These are phyloP conservation scores for Termitomyces sp. DNA, from an alignment of 1,284 basidiomycete genomes.

Conservation along the genomic window DNA sequence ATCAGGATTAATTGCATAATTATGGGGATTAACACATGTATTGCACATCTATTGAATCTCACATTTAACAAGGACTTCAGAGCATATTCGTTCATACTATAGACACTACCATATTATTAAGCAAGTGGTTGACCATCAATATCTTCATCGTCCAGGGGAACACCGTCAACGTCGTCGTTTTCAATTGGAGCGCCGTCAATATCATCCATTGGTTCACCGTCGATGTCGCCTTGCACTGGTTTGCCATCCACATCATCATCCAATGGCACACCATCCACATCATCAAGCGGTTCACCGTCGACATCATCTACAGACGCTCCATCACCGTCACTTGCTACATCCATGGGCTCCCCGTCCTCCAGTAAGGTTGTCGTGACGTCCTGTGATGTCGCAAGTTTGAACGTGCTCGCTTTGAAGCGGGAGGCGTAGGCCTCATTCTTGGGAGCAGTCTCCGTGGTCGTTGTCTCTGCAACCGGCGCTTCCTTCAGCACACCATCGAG, in stretches of 20 bases:
- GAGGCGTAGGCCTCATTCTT: conserved; percentile 39
- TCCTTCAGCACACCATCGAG: conserved; percentile 57
- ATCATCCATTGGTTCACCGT: conserved; percentile 32
- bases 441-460: conserved; percentile 26
- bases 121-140: conserved; percentile 14
- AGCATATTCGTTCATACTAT: background rate
- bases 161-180: conserved; percentile 7
- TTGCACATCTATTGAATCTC: conserved; percentile 2
- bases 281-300: conserved; percentile 45
- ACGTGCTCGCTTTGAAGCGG: conserved; percentile 75
- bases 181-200: conserved; percentile 22
- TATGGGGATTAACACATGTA: conserved; percentile 1
- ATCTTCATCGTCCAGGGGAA: conserved; percentile 20
- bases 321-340: conserved; percentile 36
- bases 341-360: conserved; percentile 41
- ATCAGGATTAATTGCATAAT: conserved; percentile 24
- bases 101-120: background rate
- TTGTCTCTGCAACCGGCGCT: conserved; percentile 24
- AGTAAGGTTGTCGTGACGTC: conserved; percentile 23
- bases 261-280: conserved; percentile 36
- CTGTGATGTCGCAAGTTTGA: conserved; percentile 53
- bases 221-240: conserved; percentile 41
- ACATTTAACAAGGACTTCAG: background rate
- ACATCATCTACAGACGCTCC: conserved; percentile 35
- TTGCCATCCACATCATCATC: conserved; percentile 53